A percentile compares a stretch with the other conserved stretches of the same genome.
phyloP scores from a whole-genome alignment of 345 rosid species.

The Ceriops zippeliana region DNA sequence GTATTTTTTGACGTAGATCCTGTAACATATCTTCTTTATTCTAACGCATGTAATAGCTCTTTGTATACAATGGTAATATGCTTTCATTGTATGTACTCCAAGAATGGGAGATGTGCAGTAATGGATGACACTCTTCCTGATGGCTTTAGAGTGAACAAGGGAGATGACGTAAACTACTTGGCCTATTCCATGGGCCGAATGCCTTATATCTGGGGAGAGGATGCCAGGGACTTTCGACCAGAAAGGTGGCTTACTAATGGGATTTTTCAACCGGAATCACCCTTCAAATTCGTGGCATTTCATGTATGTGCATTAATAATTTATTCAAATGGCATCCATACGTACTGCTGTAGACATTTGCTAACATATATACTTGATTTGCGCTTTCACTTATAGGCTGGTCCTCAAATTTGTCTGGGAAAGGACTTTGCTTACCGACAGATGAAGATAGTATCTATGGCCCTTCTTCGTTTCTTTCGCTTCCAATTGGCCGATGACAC shows the following conservation, averaged over 20 bases:
- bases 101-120: constrained; percentile 61
- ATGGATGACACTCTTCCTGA: constrained; percentile 61
- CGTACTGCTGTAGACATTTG: not conserved
- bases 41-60: no score
- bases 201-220: constrained; percentile 63
- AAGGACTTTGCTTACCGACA: constrained; percentile 64
- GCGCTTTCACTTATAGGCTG: constrained; percentile 44
- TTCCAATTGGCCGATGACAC: constrained; percentile 50
- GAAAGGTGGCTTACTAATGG: constrained; percentile 70
- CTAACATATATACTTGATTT: not conserved
- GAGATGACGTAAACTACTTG: constrained; percentile 46
- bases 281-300: constrained; percentile 63
- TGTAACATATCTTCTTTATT: no score
- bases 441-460: constrained; percentile 64
- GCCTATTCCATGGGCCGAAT: constrained; percentile 71
- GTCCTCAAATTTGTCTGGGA: constrained; percentile 66
- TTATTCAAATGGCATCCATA: not conserved
- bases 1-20: no score
- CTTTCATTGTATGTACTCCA: not conserved
- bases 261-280: constrained; percentile 51
- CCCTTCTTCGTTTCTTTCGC: constrained; percentile 49
- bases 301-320: constrained; percentile 29
- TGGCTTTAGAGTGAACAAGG: constrained; percentile 52
- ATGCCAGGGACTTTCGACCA: constrained; percentile 55
- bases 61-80: not conserved